These are phyloP conservation scores for Coemansia sp. DNA, from an alignment of 192 early-diverging fungal genomes.

Conservation along the genomic window DNA sequence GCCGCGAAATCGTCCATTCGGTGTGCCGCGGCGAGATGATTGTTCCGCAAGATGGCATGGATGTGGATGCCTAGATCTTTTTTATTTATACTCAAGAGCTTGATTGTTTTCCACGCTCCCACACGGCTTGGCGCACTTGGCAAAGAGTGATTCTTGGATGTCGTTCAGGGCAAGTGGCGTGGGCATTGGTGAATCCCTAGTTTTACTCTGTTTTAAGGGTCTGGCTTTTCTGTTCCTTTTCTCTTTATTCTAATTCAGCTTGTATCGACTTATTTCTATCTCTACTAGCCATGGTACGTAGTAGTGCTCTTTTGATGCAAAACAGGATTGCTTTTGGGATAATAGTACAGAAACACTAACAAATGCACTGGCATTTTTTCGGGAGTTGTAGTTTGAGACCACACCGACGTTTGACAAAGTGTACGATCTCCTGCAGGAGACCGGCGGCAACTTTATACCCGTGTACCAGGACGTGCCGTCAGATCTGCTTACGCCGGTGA, in stretches of 20 bases:
- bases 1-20: constrained; percentile 79
- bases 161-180: constrained; percentile 7
- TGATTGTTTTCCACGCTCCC: constrained; percentile 7
- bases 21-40: constrained; percentile 71
- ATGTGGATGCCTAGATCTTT: constrained; percentile 28
- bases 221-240: constrained; percentile 5
- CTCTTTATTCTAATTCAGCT: constrained; percentile 6
- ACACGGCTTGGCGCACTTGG: background rate
- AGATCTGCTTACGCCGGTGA: constrained; percentile 94
- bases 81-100: constrained; percentile 2
- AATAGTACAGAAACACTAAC: background rate
- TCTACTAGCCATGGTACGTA: background rate
- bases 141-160: background rate
- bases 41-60: constrained; percentile 58
- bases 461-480: constrained; percentile 83
- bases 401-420: constrained; percentile 73
- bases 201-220: background rate
- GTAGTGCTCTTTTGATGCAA: background rate
- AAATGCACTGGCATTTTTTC: background rate
- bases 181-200: constrained; percentile 5
- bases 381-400: constrained; percentile 42
- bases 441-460: constrained; percentile 85
- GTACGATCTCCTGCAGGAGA: constrained; percentile 58
- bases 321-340: background rate
- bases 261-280: background rate